A percentile compares a stretch with the other conserved stretches of the same genome.
Conservation (phyloP, 495 filamentous ascomycete genomes). For the Baudoinia panamericana region DNA sequence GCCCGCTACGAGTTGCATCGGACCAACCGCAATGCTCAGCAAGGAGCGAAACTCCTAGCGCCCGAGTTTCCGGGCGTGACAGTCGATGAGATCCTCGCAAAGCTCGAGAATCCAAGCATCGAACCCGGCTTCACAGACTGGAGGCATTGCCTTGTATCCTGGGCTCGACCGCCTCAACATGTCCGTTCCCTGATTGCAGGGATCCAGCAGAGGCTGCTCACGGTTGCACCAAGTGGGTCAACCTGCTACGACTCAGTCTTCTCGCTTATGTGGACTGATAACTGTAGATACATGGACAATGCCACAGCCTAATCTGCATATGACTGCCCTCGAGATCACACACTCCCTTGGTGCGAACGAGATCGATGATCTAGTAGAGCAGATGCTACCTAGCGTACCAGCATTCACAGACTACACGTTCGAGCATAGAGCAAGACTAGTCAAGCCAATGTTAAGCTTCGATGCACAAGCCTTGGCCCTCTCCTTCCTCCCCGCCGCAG, state of each 20-base stretch:
- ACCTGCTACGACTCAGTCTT: too few relatives aligned
- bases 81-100: conserved; percentile 61
- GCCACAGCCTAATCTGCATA: conserved; percentile 61
- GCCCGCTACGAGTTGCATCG: conserved; percentile 60
- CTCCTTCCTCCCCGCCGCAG: conserved; percentile 67
- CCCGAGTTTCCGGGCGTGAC: conserved; percentile 55
- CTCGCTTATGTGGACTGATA: background rate
- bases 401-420: conserved; percentile 50
- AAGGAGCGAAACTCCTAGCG: conserved; percentile 52
- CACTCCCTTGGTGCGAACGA: conserved; percentile 51
- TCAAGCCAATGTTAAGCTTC: conserved; percentile 71
- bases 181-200: conserved; percentile 49
- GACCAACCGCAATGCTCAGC: conserved; percentile 54
- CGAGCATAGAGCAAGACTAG: conserved; percentile 51
- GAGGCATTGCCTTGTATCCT: conserved; percentile 72
- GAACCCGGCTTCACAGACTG: conserved; percentile 57
- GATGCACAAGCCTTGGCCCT: conserved; percentile 75
- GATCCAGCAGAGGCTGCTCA: conserved; percentile 52
- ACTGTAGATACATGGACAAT: conserved; percentile 68
- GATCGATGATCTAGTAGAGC: conserved; percentile 45
- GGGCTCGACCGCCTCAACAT: conserved; percentile 66
- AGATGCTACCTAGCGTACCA: conserved; percentile 36
- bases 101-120: conserved; percentile 44
- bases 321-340: conserved; percentile 73
- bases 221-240: conserved; percentile 52